Base-by-base conservation (phyloP, 305 asterid species). In the Rubia balearica region DNA sequence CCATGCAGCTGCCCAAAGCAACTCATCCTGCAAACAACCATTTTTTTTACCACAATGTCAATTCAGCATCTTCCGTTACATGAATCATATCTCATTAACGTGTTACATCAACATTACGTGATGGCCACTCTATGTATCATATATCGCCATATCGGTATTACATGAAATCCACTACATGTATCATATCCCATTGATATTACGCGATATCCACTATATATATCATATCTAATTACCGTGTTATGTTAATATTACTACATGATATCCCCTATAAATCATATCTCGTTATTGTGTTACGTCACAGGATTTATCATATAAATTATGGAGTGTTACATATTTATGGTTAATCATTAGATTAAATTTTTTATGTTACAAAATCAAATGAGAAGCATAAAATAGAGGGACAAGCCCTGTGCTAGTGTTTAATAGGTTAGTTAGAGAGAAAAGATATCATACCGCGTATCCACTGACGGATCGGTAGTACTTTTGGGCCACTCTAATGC, bases 1-100 rank as follows among this genome's bases (percentile, higher is more conserved):
- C 99, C 99, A 95, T 64, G 99, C 98, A 43, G 99, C 98, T 71
- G 84, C 98, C 99, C 99, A 95, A 71, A 95, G 74, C 85, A 95
- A 83, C 75, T 95, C 99, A 84, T 95, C 99, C 99, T 94, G 72
- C 30, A 70, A 21, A 27, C 38, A 8, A 11, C 16, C 22, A 51
- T 51, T 45, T 63, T 30, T 65, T 38, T 21, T n/a, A 51, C 49
- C 17, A n/a, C 19, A 3, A 61, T 12, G 67, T 61, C 3, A 49
- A 3, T 69, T 49, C 8, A 49, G 5, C 57, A 51, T 12, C 57
- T 5, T 0, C 22, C 3, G 21, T 51, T 51, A 51, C 57, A 16
- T 51, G 57, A 51, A 51, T 51, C 57, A 51, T 4, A 16, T 17
- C 56, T 5, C 7, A 49, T 16, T 51, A 5, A 4, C 57, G 9